Conservation (phyloP, 2,329 filamentous ascomycete genomes). For the Ophiocordyceps australis region DNA sequence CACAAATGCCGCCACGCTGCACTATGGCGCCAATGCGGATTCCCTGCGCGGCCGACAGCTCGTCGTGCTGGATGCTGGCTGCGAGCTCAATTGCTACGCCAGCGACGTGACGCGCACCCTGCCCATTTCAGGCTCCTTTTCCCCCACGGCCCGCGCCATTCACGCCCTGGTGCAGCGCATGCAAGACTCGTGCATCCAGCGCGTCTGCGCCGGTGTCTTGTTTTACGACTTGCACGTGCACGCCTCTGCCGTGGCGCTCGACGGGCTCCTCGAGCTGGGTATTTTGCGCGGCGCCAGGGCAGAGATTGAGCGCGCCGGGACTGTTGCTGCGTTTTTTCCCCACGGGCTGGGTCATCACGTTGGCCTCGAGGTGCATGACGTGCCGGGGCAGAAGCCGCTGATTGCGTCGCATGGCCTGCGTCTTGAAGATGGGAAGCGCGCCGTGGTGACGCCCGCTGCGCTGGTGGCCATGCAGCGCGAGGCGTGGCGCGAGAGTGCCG, state of each 20-base stretch:
- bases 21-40: constrained; percentile 71
- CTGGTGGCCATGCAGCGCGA: constrained; percentile 11
- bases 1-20: constrained; percentile 64
- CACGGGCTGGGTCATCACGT: constrained; percentile 49
- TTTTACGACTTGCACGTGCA: constrained; percentile 58
- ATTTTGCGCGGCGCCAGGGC: constrained; percentile 48
- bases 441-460: constrained; percentile 18
- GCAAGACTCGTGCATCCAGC: constrained; percentile 57
- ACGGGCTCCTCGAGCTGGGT: constrained; percentile 52
- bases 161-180: constrained; percentile 66
- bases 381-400: constrained; percentile 18
- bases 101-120: constrained; percentile 83
- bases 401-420: constrained; percentile 11
- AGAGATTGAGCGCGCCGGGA: constrained; percentile 32
- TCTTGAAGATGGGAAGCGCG: constrained; percentile 19
- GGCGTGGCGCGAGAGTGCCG: constrained; percentile 1
- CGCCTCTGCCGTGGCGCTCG: constrained; percentile 54
- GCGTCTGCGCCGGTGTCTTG: constrained; percentile 47
- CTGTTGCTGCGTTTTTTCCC: constrained; percentile 44
- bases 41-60: constrained; percentile 51
- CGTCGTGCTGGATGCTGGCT: constrained; percentile 73
- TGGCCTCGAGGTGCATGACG: constrained; percentile 47
- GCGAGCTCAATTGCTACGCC: constrained; percentile 72
- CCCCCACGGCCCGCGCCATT: constrained; percentile 49
- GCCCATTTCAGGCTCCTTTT: constrained; percentile 54